Base-by-base conservation (phyloP, 805 yeast species). In the Komagataella populi region DNA sequence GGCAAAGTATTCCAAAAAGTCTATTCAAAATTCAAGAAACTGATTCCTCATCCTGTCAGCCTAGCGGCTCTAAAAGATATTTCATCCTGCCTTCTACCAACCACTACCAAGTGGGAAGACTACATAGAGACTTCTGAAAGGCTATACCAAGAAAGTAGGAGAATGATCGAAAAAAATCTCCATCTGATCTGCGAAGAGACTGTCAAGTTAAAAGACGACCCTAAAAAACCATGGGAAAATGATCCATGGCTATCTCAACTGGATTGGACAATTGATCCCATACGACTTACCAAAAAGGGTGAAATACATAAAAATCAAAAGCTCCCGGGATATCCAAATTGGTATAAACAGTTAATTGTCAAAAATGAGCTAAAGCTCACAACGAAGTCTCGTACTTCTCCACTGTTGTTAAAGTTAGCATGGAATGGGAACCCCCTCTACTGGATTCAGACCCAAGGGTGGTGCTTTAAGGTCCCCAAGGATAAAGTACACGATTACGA, bases 171-270 rank as follows among this genome's bases (percentile, higher is more conserved):
- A 53, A 60, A 65, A 1, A 83, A 79, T 51, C 70, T 95, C 12
- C 69, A 71, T 23, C 67, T 67, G 8, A 70, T 89, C 23, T 88
- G 89, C 0, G 70, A 78, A 1, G 80, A 79, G 17, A 74, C 84
- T 4, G 78, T 81, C 1, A 60, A 65, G 3, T 56, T 73, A 46
- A 73, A 70, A 47, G 71, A 76, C 46, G 61, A 68, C 6, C 67
- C 70, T 0, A 72, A 74, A 0, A 62, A 63, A n/a, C 71, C 69
- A 5, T 64, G 69, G 63, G 62, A 65, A 16, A 62, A 72, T 6
- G 97, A 91, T 61, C 96, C 95, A 0, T 95, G 99, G 99, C 70
- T 90, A 45, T 71, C 74, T 2, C 99, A 95, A 64, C 70, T 93
- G 52, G 88, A 93, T 63, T 93, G 99, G 99, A 76, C 80, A 0